phyloP scores from a whole-genome alignment of 2,329 filamentous ascomycete species.

The Lecanosticta acicola region DNA sequence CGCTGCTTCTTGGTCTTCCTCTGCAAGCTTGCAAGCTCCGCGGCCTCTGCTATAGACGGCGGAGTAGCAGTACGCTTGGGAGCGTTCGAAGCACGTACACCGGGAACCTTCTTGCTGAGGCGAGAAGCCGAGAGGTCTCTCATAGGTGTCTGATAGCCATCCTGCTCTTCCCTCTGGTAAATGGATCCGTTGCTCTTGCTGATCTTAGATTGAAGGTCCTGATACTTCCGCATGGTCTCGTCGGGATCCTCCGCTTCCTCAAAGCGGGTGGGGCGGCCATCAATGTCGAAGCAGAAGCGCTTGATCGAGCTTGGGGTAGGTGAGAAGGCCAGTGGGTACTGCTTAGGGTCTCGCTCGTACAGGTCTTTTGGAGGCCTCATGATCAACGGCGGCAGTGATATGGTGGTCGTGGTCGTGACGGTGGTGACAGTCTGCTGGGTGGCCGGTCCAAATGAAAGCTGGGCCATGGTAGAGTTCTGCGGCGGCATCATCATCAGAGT shows the following conservation, averaged over 20 bases:
- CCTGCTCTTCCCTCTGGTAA: slow-evolving; percentile 22
- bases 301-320: slow-evolving; percentile 75
- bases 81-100: slow-evolving; percentile 31
- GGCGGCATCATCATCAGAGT: slow-evolving; percentile 22
- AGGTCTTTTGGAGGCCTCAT: slow-evolving; percentile 68
- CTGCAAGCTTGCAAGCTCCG: slow-evolving; percentile 45
- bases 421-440: slow-evolving; percentile 68
- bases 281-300: slow-evolving; percentile 68
- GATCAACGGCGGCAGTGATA: slow-evolving; percentile 75
- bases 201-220: slow-evolving; percentile 26
- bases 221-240: slow-evolving; percentile 45
- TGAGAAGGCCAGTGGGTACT: slow-evolving; percentile 80
- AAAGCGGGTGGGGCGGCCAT: slow-evolving; percentile 56
- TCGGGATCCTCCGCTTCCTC: slow-evolving; percentile 56
- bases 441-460: slow-evolving; percentile 57
- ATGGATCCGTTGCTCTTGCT: slow-evolving; percentile 27
- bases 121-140: slow-evolving; percentile 9
- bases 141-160: slow-evolving; percentile 24
- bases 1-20: slow-evolving; percentile 49
- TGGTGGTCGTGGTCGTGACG: slow-evolving; percentile 83
- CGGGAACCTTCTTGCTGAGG: slow-evolving; percentile 5
- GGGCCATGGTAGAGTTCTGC: slow-evolving; percentile 45
- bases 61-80: slow-evolving; percentile 47
- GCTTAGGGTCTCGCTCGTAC: slow-evolving; percentile 71
- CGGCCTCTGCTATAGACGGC: slow-evolving; percentile 51